Conservation (phyloP, 331 rosid species). For the Pyrus hybrid region DNA sequence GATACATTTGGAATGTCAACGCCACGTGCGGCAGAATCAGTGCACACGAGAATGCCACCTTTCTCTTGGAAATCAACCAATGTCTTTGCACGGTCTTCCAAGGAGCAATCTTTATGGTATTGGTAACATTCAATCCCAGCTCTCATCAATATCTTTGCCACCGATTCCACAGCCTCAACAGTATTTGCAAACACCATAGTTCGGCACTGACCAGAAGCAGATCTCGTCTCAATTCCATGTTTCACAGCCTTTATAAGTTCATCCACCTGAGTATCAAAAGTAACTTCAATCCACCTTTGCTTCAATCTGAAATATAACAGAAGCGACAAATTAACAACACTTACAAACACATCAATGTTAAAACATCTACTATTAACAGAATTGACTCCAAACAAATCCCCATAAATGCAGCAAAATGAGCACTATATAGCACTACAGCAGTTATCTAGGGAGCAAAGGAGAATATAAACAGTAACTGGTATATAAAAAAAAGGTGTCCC, state of each 20-base stretch:
- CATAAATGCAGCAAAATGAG: background rate
- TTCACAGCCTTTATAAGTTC: constrained; percentile 80
- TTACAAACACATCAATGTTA: background rate
- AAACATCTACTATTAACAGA: background rate
- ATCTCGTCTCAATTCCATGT: constrained; percentile 40
- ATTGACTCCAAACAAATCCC: background rate
- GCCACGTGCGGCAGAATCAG: constrained; percentile 98
- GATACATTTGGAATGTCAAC: constrained; percentile 83
- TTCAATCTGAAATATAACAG: constrained; percentile 48
- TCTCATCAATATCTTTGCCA: constrained; percentile 51
- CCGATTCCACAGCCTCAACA: constrained; percentile 93
- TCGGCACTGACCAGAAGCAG: constrained; percentile 40
- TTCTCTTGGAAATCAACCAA: constrained; percentile 60
- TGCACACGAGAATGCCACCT: constrained; percentile 93
- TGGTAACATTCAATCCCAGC: constrained; percentile 64
- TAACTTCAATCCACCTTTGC: constrained; percentile 91
- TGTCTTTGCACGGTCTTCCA: constrained; percentile 80
- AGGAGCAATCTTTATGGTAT: constrained; percentile 76
- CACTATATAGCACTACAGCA: too few relatives aligned
- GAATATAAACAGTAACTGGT: background rate
- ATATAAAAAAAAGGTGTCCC: background rate
- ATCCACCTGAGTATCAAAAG: constrained; percentile 68
- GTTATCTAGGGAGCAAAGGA: background rate
- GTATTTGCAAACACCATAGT: constrained; percentile 95
- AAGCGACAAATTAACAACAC: background rate